Base-by-base conservation (phyloP, 106 monocot species). In the Dendrobium huoshanense region DNA sequence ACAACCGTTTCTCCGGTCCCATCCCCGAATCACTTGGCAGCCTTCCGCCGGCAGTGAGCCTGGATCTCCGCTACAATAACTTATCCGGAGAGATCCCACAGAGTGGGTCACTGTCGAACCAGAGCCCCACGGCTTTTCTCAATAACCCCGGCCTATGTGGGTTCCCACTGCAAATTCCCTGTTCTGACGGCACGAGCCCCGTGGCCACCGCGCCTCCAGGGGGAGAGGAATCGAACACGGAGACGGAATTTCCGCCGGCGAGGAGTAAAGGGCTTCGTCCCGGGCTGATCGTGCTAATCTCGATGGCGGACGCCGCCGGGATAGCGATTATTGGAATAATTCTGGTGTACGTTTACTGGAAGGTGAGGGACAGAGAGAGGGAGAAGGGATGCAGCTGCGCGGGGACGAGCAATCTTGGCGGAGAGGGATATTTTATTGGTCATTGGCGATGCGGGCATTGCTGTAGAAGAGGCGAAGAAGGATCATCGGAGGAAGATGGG, bases 21-120 rank as follows among this genome's bases (percentile, higher is more conserved):
- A 87, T 97, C 43, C 96, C 96, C 13, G 75, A 48, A 51, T 72
- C 80, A 11, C 81, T 94, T 19, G 94, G 92, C n/a, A 81, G 64
- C 17, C 58, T 97, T 27, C 85, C 93, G 41, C 78, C 87, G 7
- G 77, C 83, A 24, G 90, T 89, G 19, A 84, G 77, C 47, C 79
- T 97, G 10, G 94, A 97, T 77, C 89, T 97, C 68, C 83, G 96
- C 43, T 85, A 82, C 78, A 97, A 97, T 84, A 85, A 90, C n/a
- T 91, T 97, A 78, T 90, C 96, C 74, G 94, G 96, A n/a, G 94
- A 92, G 84, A 94, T 94, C 81, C 96, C 96, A 25, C 88, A 87
- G 65, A 56, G 43, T 0, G 91, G 91, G 0, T 81, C 82, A 0
- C 81, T 91, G 6, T 40, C 80, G 44, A 86, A 80, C 75, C 96